These are phyloP conservation scores for Lathyrus sativus DNA, from an alignment of 306 rosid genomes.

Conservation along the genomic window DNA sequence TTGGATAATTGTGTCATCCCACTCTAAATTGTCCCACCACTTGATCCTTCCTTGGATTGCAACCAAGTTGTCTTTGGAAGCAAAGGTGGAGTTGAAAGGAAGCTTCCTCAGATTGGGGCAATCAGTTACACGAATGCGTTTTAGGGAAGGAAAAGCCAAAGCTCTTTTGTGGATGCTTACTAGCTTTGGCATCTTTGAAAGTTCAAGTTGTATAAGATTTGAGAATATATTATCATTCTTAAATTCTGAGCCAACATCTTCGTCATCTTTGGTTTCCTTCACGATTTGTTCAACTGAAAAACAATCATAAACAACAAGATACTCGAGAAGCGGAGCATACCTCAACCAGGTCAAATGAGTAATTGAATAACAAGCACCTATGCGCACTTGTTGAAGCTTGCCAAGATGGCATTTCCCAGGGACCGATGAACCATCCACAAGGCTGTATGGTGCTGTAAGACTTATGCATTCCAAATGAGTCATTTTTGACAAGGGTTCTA, in stretches of 20 bases:
- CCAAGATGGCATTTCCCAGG: not conserved
- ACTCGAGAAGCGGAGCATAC: conserved; percentile 14
- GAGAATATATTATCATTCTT: not conserved
- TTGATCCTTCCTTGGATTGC: accelerated
- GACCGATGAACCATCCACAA: not conserved
- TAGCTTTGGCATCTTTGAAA: accelerated
- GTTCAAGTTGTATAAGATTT: not conserved
- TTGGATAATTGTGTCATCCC: not conserved
- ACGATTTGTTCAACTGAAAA: not conserved
- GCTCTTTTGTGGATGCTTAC: conserved; percentile 15
- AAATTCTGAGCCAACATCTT: not conserved
- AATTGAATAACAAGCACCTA: not conserved
- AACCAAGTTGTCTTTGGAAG: not conserved
- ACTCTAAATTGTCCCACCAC: no score
- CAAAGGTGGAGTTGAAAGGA: conserved; percentile 32
- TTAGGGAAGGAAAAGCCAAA: conserved; percentile 17
- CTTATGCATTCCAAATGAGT: not conserved
- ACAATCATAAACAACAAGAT: accelerated
- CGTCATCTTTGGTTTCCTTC: conserved; percentile 7
- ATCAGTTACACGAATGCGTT: accelerated
- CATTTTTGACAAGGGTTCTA: conserved; percentile 9
- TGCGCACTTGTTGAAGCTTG: not conserved
- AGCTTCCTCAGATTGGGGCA: conserved; percentile 24
- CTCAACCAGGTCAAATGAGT: conserved; percentile 36
- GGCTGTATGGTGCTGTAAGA: accelerated